Base-by-base conservation (phyloP, 2,329 filamentous ascomycete genomes). In the Talaromyces sp. region DNA sequence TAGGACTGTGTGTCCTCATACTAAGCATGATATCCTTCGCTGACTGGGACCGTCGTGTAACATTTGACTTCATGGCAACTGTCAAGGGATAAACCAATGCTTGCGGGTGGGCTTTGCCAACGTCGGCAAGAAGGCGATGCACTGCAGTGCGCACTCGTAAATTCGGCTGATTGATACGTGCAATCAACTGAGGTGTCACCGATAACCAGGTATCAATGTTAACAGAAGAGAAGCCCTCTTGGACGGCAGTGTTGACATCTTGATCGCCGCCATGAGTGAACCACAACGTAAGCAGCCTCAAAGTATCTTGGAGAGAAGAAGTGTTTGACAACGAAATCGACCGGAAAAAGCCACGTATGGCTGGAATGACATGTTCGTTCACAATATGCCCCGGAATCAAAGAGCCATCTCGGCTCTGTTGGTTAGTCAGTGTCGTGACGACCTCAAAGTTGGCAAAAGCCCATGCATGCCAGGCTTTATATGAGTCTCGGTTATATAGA, bases 401-500 rank as follows among this genome's bases (percentile, higher is more conserved):
- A 27, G 67, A 69, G 50, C 71, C 78, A 63, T 85, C 82, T 52
- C 84, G 82, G 64, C 89, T 89, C 17, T 82, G 82, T 60, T 86
- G 84, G 24, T 88, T 83, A 9, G 88, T 85, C 60, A 95, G 80
- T 0, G 89, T 86, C 67, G 95, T 96, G 41, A 98, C 93, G 60
- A 99, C 95, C 76, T 99, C 93, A 69, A 99, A 99, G 75, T 99
- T 99, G 58, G 95, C 93, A 64, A 99, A 78, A 11, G 95, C 96
- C 93, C 95, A 99, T 0, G 95, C 90, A 76, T 99, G 95, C 95
- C 95, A 99, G 8, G 96, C 95, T 77, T 99, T 99, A 80, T 99
- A 99, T 86, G 93, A 99, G 63, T 89, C 87, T 35, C 91, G 89
- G 72, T 99, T 96, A 77, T 96, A 97, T 62, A 91, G 88, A 1